Evolutionary conservation across 2,329 filamentous ascomycete species (phyloP).

Genomic region (Didymella lethalis): DNA sequence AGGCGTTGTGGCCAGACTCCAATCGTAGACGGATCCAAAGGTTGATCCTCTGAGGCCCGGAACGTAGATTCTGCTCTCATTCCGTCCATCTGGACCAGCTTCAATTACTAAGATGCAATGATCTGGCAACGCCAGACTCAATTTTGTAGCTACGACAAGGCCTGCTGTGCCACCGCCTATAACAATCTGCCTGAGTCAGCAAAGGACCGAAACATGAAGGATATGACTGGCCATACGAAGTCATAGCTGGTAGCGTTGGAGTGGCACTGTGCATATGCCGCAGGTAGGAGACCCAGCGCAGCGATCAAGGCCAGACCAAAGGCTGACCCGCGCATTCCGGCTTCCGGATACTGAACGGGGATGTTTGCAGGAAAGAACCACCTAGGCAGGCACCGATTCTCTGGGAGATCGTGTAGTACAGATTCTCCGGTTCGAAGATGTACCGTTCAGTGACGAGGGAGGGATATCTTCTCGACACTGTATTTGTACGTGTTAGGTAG

Average conservation of each 20-base stretch:
- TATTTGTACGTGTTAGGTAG: too few species aligned
- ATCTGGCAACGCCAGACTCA: slow-evolving; percentile 39
- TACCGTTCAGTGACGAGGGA: too few species aligned
- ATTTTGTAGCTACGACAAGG: slow-evolving; percentile 27
- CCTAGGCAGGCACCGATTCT: too few species aligned
- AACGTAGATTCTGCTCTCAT: slow-evolving; percentile 32
- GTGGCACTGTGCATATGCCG: not conserved
- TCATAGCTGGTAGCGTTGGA: slow-evolving; percentile 8
- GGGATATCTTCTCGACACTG: too few species aligned
- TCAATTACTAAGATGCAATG: slow-evolving; percentile 31
- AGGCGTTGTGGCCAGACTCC: slow-evolving; percentile 55
- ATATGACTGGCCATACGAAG: slow-evolving; percentile 3
- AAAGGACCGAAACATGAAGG: too few species aligned
- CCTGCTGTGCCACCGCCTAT: slow-evolving; percentile 34
- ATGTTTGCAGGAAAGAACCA: too few species aligned
- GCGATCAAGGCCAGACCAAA: too few species aligned
- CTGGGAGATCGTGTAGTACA: too few species aligned
- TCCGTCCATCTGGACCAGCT: slow-evolving; percentile 35
- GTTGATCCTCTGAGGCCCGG: slow-evolving; percentile 33
- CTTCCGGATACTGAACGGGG: too few species aligned
- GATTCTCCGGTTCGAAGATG: too few species aligned
- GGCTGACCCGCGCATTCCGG: too few species aligned
- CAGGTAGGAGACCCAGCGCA: not conserved
- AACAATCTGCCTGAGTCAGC: slow-evolving; percentile 15
- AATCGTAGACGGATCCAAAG: slow-evolving; percentile 32